Evolutionary conservation across 176 grass and related monocot species (phyloP), one percentile per base, ranked within the genome.

Genomic region (Aegilops umbellulata): DNA sequence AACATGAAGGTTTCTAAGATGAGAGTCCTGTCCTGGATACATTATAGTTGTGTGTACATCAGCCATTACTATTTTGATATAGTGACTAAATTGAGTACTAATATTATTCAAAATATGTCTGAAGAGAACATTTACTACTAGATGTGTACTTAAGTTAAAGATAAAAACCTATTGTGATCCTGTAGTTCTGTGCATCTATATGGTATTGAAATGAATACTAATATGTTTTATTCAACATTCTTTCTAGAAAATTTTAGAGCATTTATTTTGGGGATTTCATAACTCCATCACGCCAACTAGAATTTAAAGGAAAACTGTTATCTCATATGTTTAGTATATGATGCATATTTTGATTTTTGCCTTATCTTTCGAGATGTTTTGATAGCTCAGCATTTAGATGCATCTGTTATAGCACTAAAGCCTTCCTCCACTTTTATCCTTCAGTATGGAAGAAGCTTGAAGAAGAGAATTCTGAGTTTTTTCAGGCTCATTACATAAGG

Each of bases 401-500:
- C 60, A 61, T 58, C 34, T 72, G 60, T 15, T 64, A 35, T 63
- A 73, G 20, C 53, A 35, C 67, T 61, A 35, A 86, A 80, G n/a
- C 20, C 38, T 51, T 44, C 24, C 38, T 71, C 29, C 32, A 70
- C 61, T 75, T 41, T 65, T 25, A 46, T 67, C 16, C 75, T 87
- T 84, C 87, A 94, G 91, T 97, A 63, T 97, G 94, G 94, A 90
- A 97, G 60, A 97, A 97, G 74, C 91, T 97, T n/a, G 94, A 94
- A 83, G 94, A 97, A 89, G 89, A 97, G 81, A 97, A 97, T 61
- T 79, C 69, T 49, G 94, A 97, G 57, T 97, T 97, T 71, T 97
- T 97, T 78, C 81, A 79, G 76, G 89, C 92, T 83, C 94, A 97
- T 70, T 94, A 97, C 78, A 94, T 97, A 88, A 84, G 94, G 60